Conservation (phyloP, 2,329 filamentous ascomycete genomes). For the Dactylellina sp. region DNA sequence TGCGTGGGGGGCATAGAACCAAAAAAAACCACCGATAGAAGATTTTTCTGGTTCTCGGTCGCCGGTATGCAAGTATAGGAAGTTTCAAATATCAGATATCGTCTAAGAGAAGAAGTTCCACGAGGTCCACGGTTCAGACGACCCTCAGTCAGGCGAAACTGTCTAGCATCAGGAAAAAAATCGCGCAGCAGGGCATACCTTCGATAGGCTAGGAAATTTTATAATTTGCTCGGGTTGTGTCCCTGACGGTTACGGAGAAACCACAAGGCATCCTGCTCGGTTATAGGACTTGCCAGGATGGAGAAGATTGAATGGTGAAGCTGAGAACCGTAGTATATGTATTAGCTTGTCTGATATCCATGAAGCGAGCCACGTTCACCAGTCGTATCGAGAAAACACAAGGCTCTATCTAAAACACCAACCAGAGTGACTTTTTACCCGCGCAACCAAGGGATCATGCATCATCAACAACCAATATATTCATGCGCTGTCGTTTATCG, state of each 20-base stretch:
- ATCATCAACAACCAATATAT: conserved; percentile 16
- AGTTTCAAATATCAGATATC: conserved; percentile 4
- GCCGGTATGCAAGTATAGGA: conserved; percentile 6
- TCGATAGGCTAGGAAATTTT: conserved; percentile 33
- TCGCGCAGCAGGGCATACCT: conserved; percentile 38
- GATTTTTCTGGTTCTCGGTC: conserved; percentile 11
- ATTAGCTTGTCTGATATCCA: conserved; percentile 36
- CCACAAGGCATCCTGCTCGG: conserved; percentile 5
- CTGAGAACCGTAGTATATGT: conserved; percentile 26
- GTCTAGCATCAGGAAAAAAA: conserved; percentile 34
- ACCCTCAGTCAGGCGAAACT: conserved; percentile 19
- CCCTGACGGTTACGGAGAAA: conserved; percentile 33
- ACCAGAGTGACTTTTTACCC: conserved; percentile 27
- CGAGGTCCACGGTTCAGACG: neutral
- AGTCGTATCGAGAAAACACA: conserved; percentile 31
- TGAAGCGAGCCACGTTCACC: conserved; percentile 50
- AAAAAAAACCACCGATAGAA: conserved; percentile 24
- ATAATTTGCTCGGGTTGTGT: conserved; percentile 2
- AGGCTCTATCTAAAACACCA: conserved; percentile 21
- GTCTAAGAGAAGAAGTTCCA: conserved; percentile 10
- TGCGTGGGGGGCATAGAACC: conserved; percentile 45
- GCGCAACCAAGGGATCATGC: conserved; percentile 39
- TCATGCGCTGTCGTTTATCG: conserved; percentile 43
- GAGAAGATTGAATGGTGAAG: conserved; percentile 28
- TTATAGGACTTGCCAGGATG: conserved; percentile 18